Evolutionary conservation across 2,329 filamentous ascomycete genomes (phyloP).

Genomic region (Alternaria sp.): DNA sequence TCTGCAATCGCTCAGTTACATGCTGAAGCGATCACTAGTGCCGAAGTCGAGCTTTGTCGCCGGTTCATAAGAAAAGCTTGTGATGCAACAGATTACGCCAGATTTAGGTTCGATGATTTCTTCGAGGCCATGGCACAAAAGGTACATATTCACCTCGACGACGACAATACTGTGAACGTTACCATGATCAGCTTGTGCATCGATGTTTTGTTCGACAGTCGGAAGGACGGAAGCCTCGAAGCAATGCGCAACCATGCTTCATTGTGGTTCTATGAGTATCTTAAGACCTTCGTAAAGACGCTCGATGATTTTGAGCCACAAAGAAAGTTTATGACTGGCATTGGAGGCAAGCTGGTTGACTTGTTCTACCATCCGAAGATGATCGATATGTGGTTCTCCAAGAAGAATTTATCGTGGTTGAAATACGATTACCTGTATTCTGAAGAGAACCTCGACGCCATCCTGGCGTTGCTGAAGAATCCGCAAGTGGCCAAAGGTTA

Average conservation of each 20-base stretch:
- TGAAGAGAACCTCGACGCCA: too few species aligned
- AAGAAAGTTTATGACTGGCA: background rate
- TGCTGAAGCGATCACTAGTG: background rate
- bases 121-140: slow-evolving; percentile 16
- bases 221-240: background rate
- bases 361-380: background rate
- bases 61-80: background rate
- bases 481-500: slow-evolving; percentile 15
- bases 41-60: background rate
- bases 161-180: background rate
- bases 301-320: background rate
- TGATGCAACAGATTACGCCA: slow-evolving; percentile 3
- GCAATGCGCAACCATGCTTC: background rate
- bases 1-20: background rate
- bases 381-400: background rate
- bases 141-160: slow-evolving; percentile 5
- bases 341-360: background rate
- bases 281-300: background rate
- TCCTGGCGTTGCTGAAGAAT: slow-evolving; percentile 1
- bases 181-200: background rate
- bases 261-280: background rate
- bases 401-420: background rate
- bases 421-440: background rate
- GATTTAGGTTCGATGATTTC: slow-evolving; percentile 16
- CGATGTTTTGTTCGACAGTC: background rate